phyloP scores from a whole-genome alignment of 768 basidiomycete genomes.

The Lepiota venenata region DNA sequence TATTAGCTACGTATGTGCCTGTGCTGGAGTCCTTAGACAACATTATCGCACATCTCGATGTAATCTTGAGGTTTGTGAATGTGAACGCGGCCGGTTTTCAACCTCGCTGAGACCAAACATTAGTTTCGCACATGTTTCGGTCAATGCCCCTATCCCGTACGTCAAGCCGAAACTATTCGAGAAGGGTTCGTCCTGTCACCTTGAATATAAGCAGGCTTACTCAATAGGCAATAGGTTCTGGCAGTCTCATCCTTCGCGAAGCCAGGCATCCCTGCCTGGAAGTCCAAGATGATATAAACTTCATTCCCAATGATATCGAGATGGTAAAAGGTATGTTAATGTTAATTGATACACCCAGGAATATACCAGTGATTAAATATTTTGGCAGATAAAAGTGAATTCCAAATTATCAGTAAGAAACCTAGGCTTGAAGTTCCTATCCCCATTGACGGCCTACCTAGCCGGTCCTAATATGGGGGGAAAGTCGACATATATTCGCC shows the following conservation, averaged over 20 bases:
- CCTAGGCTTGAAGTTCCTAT: background rate
- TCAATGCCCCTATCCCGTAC: constrained; percentile 83
- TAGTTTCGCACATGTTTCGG: constrained; percentile 91
- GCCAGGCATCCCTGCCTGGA: constrained; percentile 97
- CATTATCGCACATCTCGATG: constrained; percentile 87
- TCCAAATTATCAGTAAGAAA: constrained; percentile 85
- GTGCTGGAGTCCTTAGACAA: constrained; percentile 83
- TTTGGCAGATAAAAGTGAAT: constrained; percentile 72
- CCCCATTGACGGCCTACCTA: constrained; percentile 21
- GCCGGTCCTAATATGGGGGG: constrained; percentile 99
- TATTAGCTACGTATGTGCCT: constrained; percentile 85
- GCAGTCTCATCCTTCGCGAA: constrained; percentile 76
- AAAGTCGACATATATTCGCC: constrained; percentile 95
- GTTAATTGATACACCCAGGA: constrained; percentile 9
- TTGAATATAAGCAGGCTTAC: background rate
- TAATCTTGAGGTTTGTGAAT: constrained; percentile 73
- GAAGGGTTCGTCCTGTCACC: constrained; percentile 50
- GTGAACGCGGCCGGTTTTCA: background rate
- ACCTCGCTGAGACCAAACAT: background rate
- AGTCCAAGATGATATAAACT: constrained; percentile 91
- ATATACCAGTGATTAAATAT: background rate
- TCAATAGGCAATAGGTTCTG: constrained; percentile 52
- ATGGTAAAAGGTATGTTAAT: constrained; percentile 75
- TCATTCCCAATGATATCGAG: constrained; percentile 94
- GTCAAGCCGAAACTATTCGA: constrained; percentile 80